phyloP scores from a whole-genome alignment of 2,329 filamentous ascomycete species.

The Cladophialophora chaetospira region DNA sequence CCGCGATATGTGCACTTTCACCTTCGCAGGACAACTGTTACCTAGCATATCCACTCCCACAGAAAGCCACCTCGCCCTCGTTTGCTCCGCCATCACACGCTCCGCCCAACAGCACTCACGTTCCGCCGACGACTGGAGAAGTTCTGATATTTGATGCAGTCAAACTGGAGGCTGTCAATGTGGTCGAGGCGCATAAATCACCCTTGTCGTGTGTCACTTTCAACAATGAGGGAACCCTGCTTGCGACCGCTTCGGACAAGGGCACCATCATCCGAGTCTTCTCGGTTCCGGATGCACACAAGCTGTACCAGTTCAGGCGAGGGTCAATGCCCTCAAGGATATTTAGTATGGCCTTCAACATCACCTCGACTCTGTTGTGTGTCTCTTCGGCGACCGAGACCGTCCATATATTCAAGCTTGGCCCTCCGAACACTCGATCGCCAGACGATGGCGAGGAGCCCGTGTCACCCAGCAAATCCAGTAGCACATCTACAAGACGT shows the following conservation, averaged over 20 bases:
- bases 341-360: slow-evolving; percentile 98
- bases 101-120: slow-evolving; percentile 75
- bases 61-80: slow-evolving; percentile 56
- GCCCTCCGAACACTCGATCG: slow-evolving; percentile 33
- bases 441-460: slow-evolving; percentile 25
- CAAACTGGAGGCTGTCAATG: slow-evolving; percentile 88
- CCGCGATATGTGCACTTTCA: slow-evolving; percentile 86
- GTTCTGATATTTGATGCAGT: slow-evolving; percentile 90
- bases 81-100: slow-evolving; percentile 73
- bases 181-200: slow-evolving; percentile 91
- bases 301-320: slow-evolving; percentile 92
- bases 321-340: slow-evolving; percentile 95
- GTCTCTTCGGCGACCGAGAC: slow-evolving; percentile 97
- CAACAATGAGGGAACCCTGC: slow-evolving; percentile 86
- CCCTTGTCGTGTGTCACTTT: slow-evolving; percentile 87
- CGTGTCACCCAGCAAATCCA: slow-evolving; percentile 26
- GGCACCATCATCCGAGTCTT: slow-evolving; percentile 97
- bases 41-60: slow-evolving; percentile 86
- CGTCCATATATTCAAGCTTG: slow-evolving; percentile 90
- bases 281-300: slow-evolving; percentile 84
- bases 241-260: slow-evolving; percentile 95
- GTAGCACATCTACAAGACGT: slow-evolving; percentile 24
- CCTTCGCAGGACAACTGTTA: slow-evolving; percentile 95
- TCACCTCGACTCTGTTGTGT: slow-evolving; percentile 86
- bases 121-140: slow-evolving; percentile 83